These are phyloP conservation scores for Avena eriantha DNA, from an alignment of 176 grass and related monocot species.

Conservation along the genomic window DNA sequence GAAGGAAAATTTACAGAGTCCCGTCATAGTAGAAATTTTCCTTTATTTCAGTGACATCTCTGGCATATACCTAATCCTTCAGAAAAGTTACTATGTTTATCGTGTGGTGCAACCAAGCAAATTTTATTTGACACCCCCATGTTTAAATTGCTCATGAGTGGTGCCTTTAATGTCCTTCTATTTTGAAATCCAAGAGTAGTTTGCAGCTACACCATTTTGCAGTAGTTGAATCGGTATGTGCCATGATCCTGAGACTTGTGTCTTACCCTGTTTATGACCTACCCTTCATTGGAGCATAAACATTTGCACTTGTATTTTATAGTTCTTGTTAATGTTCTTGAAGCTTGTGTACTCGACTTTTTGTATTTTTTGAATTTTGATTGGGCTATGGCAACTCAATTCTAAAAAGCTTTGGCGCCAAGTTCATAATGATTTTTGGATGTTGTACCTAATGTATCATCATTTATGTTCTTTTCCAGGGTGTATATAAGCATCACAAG, in stretches of 20 bases:
- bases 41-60: not conserved
- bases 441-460: slow-evolving; percentile 6
- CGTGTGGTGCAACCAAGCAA: not conserved
- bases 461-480: slow-evolving; percentile 41
- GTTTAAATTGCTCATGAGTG: not conserved
- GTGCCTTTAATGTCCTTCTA: not conserved
- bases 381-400: not conserved
- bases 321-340: not conserved
- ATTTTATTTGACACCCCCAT: not conserved
- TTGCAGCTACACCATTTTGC: not conserved
- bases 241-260: not conserved
- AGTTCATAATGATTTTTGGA: not conserved
- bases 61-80: not conserved
- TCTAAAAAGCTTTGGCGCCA: not conserved
- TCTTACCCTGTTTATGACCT: not conserved
- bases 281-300: not conserved
- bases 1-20: not conserved
- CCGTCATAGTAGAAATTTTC: not conserved
- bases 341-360: not conserved
- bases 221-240: slow-evolving; percentile 18
- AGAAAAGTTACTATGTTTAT: not conserved
- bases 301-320: not conserved
- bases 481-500: slow-evolving; percentile 65
- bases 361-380: not conserved
- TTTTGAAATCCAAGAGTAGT: not conserved